Percentiles rank a stretch among this genome's conserved stretches.
These are phyloP conservation scores for Dactylonectria estremocensis DNA, from an alignment of 2,329 filamentous ascomycete species.

Conservation along the genomic window DNA sequence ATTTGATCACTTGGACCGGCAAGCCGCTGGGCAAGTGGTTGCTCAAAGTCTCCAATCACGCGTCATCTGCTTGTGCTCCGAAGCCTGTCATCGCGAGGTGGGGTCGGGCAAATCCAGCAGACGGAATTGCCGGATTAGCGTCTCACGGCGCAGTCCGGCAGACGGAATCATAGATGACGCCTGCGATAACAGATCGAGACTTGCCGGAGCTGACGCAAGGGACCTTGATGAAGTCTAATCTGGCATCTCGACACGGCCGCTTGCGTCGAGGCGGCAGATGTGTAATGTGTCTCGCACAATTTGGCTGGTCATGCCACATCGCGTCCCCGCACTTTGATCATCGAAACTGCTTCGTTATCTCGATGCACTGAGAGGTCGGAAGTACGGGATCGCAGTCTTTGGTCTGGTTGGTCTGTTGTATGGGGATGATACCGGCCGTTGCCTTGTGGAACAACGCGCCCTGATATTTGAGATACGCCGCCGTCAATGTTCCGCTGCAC, in stretches of 20 bases:
- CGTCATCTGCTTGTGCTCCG: background rate
- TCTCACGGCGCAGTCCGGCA: conserved; percentile 4
- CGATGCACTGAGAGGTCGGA: background rate
- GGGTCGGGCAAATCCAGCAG: conserved; percentile 3
- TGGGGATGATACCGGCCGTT: conserved; percentile 4
- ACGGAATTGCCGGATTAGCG: conserved; percentile 7
- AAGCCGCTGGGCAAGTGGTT: background rate
- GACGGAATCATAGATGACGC: background rate
- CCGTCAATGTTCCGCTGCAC: background rate
- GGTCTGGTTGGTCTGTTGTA: background rate
- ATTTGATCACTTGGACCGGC: conserved; percentile 17
- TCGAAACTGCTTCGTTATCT: conserved; percentile 11
- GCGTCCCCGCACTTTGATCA: conserved; percentile 14
- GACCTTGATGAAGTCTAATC: background rate
- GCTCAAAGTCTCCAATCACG: background rate
- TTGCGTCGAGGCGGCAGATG: conserved; percentile 12
- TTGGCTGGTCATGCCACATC: conserved; percentile 1
- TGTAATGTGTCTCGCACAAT: conserved; percentile 20
- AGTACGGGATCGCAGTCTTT: background rate
- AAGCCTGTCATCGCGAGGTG: background rate
- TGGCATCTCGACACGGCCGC: background rate
- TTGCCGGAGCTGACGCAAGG: background rate
- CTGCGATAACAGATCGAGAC: background rate
- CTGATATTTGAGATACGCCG: conserved; percentile 1
- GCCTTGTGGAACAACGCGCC: background rate